Base-by-base conservation (phyloP, 805 yeast genomes). In the Kazachstania bromeliacearum region DNA sequence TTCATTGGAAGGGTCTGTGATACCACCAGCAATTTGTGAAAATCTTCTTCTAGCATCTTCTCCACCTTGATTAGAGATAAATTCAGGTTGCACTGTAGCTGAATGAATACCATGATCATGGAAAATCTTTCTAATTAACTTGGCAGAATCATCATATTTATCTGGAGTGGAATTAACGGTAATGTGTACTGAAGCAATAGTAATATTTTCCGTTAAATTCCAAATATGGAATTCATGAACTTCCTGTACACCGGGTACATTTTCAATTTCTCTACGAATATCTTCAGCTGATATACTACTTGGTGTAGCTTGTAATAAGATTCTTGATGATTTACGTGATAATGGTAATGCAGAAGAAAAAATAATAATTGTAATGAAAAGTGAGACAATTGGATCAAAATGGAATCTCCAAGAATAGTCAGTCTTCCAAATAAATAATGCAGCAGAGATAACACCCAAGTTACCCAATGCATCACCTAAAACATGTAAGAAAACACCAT, bases 41-140 rank as follows among this genome's bases (percentile, higher is more conserved):
- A 61, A 52, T 38, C 59, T 55, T 44, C 60, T 50, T 37, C 55
- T 53, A 28, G 51, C 53, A 22, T 56, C 62, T 6, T 55, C 47
- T 12, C 58, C 48, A 13, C 59, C 51, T n/a, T 52, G 44, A 8
- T 56, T 51, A 5, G 51, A 45, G 3, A 67, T 57, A 50, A 89
- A 92, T 63, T 92, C 98, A 0, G 98, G 98, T 62, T 92, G 98
- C 33, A 92, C 88, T 2, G 98, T 92, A 15, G 92, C 95, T 24
- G 92, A 81, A 53, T 88, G 94, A 41, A 92, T 79, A 32, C 95
- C 95, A 53, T 78, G 80, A 19, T 71, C 77, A 50, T 85, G 95
- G 51, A 92, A 69, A 30, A 87, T 77, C 35, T 74, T 73, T 58
- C 92, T 76, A 36, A 92, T 89, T 38, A 74, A 71, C 34, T 76